These are phyloP conservation scores for Aspergillus hortae DNA, from an alignment of 2,329 filamentous ascomycete species.

Conservation along the genomic window DNA sequence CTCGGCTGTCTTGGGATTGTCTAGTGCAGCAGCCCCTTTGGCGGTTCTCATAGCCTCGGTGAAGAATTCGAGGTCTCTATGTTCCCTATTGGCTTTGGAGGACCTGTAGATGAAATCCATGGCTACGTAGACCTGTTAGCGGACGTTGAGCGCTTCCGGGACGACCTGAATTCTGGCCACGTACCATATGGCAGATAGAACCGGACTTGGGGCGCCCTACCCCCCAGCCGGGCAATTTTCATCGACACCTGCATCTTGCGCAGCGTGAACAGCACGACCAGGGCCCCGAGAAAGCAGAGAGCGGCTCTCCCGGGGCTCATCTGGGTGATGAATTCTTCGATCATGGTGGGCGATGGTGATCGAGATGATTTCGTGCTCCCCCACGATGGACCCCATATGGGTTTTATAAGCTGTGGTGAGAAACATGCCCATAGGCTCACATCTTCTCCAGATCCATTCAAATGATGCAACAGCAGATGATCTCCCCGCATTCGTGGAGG, in stretches of 20 bases:
- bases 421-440: too few species aligned
- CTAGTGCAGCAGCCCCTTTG: constrained; percentile 25
- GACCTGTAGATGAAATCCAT: constrained; percentile 62
- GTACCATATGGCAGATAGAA: constrained; percentile 36
- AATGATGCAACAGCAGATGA: background rate
- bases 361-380: too few species aligned
- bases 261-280: constrained; percentile 35
- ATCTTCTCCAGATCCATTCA: background rate
- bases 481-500: background rate
- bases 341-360: constrained; percentile 30
- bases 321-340: constrained; percentile 48
- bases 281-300: constrained; percentile 36
- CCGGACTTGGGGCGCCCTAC: constrained; percentile 30
- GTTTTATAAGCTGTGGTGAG: too few species aligned
- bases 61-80: constrained; percentile 64
- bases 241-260: constrained; percentile 27
- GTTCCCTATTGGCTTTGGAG: constrained; percentile 49
- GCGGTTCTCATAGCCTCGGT: constrained; percentile 44
- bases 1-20: constrained; percentile 25
- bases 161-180: constrained; percentile 3
- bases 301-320: constrained; percentile 43
- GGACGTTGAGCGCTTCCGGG: background rate
- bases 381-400: too few species aligned
- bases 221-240: constrained; percentile 31
- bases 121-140: constrained; percentile 44